These are phyloP conservation scores for Raffaelea arxii DNA, from an alignment of 2,329 filamentous ascomycete species.

Conservation along the genomic window DNA sequence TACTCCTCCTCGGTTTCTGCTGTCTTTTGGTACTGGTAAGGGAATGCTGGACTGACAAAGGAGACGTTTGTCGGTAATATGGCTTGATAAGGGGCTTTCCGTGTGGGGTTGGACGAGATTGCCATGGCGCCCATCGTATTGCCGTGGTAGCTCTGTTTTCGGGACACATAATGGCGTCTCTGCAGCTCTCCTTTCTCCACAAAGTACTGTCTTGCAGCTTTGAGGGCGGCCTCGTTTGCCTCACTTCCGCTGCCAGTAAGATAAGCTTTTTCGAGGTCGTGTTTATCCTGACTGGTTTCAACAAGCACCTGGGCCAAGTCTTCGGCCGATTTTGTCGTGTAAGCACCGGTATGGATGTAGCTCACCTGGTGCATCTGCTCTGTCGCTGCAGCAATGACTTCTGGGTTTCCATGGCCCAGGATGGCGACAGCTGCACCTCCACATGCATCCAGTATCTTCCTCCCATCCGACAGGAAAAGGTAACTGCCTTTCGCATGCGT, in stretches of 20 bases:
- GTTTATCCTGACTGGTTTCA: not conserved
- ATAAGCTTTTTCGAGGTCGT: conserved; percentile 27
- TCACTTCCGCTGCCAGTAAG: conserved; percentile 45
- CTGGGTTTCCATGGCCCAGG: conserved; percentile 55
- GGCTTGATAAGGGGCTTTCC: conserved; percentile 47
- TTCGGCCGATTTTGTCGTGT: conserved; percentile 42
- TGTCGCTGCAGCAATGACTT: conserved; percentile 50
- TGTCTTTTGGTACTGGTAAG: conserved; percentile 37
- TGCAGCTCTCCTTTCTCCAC: conserved; percentile 42
- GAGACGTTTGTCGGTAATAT: conserved; percentile 42
- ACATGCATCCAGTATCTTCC: conserved; percentile 59
- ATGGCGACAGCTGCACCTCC: conserved; percentile 65
- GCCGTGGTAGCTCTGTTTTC: conserved; percentile 60
- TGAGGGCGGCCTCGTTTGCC: conserved; percentile 59
- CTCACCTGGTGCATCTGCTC: conserved; percentile 31
- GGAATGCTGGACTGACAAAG: conserved; percentile 55
- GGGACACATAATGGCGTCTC: conserved; percentile 52
- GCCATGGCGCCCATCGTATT: conserved; percentile 55
- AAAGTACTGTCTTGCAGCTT: conserved; percentile 58
- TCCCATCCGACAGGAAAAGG: conserved; percentile 26
- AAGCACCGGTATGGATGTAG: conserved; percentile 33
- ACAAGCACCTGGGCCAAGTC: conserved; percentile 29
- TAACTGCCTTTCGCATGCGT: conserved; percentile 1
- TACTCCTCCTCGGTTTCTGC: conserved; percentile 46
- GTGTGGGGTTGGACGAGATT: conserved; percentile 48